Evolutionary conservation across 1,284 basidiomycete genomes (phyloP).

Genomic region (Heterobasidion occidentale): DNA sequence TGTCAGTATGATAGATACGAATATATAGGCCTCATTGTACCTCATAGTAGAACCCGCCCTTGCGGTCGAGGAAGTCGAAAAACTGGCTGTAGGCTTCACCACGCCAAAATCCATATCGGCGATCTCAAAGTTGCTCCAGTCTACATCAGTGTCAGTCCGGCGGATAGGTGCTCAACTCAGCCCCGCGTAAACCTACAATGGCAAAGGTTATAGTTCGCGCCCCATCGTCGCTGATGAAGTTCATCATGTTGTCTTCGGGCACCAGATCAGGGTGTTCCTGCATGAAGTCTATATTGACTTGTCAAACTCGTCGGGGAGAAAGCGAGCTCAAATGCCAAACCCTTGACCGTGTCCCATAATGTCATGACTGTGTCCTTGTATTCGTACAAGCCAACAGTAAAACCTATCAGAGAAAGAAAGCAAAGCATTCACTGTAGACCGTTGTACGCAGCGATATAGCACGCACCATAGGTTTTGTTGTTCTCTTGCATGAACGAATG

Average conservation of each 20-base stretch:
- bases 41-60: conserved; percentile 73
- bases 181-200: conserved; percentile 42
- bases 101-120: conserved; percentile 58
- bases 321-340: conserved; percentile 18
- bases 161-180: neutral
- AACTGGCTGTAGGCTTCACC: conserved; percentile 57
- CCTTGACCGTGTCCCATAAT: conserved; percentile 53
- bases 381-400: conserved; percentile 61
- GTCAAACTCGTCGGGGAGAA: neutral
- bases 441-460: too few relatives aligned
- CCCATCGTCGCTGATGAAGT: conserved; percentile 59
- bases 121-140: conserved; percentile 72
- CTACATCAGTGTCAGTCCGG: conserved; percentile 18
- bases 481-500: conserved; percentile 52
- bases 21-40: conserved; percentile 14
- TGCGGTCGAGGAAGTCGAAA: conserved; percentile 59
- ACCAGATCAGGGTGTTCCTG: conserved; percentile 48
- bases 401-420: conserved; percentile 26
- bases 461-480: conserved; percentile 40
- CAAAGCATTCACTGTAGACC: neutral
- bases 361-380: conserved; percentile 62
- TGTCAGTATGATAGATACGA: neutral
- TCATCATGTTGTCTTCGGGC: conserved; percentile 51
- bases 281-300: conserved; percentile 43
- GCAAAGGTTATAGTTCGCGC: conserved; percentile 60